Conservation (phyloP, 805 yeast species). For the Zygosaccharomyces siamensis region DNA sequence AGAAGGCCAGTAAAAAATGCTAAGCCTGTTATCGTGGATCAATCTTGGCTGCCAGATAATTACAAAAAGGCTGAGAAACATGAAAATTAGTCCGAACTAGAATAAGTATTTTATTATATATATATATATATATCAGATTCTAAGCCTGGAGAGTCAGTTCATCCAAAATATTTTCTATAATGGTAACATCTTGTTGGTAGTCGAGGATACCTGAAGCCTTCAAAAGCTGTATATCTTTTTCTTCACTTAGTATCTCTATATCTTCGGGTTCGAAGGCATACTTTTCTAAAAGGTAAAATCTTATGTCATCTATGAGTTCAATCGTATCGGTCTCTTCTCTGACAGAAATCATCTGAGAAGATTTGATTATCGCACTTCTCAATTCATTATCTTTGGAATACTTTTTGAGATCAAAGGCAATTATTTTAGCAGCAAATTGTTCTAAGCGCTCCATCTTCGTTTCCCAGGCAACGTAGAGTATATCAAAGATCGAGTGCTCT, state of each 20-base stretch:
- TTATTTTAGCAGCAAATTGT: conserved; percentile 51
- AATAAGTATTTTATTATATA: not conserved
- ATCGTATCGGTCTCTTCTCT: conserved; percentile 76
- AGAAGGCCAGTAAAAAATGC: conserved; percentile 8
- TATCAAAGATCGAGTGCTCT: conserved; percentile 45
- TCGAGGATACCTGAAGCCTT: conserved; percentile 21
- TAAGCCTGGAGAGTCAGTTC: conserved; percentile 42
- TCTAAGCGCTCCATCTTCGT: conserved; percentile 62
- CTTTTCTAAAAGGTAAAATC: conserved; percentile 48
- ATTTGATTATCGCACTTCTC: conserved; percentile 37
- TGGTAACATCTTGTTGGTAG: conserved; percentile 34
- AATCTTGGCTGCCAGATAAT: conserved; percentile 55
- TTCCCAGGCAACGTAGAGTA: conserved; percentile 63
- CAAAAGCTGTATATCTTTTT: conserved; percentile 18
- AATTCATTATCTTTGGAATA: conserved; percentile 40
- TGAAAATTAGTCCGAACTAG: conserved; percentile 7
- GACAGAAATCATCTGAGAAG: conserved; percentile 51
- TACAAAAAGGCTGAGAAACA: conserved; percentile 42
- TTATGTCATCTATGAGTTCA: conserved; percentile 72
- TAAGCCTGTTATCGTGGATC: conserved; percentile 32
- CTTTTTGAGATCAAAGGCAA: conserved; percentile 46
- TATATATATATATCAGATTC: not conserved
- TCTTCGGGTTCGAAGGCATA: conserved; percentile 31
- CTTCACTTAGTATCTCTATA: conserved; percentile 21
- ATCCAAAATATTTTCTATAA: conserved; percentile 39